Conservation (phyloP, 2,329 filamentous ascomycete species). For the Pseudocercospora pini-densiflorae region DNA sequence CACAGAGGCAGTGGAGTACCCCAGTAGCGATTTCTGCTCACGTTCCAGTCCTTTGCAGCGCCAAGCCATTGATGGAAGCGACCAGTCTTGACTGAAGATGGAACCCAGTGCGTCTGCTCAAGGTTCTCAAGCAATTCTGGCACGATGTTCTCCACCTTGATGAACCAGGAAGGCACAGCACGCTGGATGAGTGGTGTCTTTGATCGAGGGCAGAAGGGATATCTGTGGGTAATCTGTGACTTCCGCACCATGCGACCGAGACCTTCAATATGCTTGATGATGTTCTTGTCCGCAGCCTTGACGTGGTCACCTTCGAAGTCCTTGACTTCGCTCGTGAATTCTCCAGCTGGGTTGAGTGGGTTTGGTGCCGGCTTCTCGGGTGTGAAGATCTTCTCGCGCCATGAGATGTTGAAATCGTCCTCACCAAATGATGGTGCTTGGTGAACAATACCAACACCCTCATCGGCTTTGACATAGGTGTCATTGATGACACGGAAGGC, state of each 20-base stretch:
- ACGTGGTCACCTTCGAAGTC: slow-evolving; percentile 89
- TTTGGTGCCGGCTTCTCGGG: slow-evolving; percentile 82
- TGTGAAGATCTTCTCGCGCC: slow-evolving; percentile 76
- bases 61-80: slow-evolving; percentile 90
- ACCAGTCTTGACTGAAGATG: slow-evolving; percentile 85
- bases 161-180: slow-evolving; percentile 93
- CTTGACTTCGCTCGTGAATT: slow-evolving; percentile 74
- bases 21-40: slow-evolving; percentile 94
- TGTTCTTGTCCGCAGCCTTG: slow-evolving; percentile 89
- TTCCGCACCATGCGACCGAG: slow-evolving; percentile 79
- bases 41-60: slow-evolving; percentile 93
- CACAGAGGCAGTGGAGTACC: slow-evolving; percentile 90
- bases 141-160: slow-evolving; percentile 81
- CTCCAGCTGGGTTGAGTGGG: slow-evolving; percentile 82
- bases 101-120: slow-evolving; percentile 89
- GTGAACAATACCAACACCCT: slow-evolving; percentile 92
- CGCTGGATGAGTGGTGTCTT: slow-evolving; percentile 93
- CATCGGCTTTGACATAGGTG: slow-evolving; percentile 84
- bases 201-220: slow-evolving; percentile 93
- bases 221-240: slow-evolving; percentile 86
- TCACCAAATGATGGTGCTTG: slow-evolving; percentile 93
- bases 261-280: slow-evolving; percentile 85
- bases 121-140: slow-evolving; percentile 91
- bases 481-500: slow-evolving; percentile 84
- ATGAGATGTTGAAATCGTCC: slow-evolving; percentile 87